These are phyloP conservation scores for Pistacia integerrima DNA, from an alignment of 345 rosid genomes.

Conservation along the genomic window DNA sequence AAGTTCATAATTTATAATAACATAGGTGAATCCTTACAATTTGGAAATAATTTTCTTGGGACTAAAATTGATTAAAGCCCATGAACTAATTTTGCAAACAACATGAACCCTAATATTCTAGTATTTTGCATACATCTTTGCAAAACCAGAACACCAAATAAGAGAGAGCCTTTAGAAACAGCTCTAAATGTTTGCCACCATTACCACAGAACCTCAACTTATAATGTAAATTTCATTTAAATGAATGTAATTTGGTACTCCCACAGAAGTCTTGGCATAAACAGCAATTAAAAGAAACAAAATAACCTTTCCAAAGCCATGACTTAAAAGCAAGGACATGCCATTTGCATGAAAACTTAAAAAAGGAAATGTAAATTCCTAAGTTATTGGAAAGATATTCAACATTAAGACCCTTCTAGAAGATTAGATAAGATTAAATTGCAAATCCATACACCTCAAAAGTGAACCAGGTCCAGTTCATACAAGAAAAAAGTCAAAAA, in stretches of 20 bases:
- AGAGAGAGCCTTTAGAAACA: too few relatives aligned
- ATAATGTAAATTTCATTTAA: background rate
- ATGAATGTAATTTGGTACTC: background rate
- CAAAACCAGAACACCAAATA: background rate
- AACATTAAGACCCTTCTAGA: background rate
- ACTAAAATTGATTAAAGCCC: background rate
- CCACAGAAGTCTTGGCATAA: background rate
- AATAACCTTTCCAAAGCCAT: background rate
- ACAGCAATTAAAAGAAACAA: background rate
- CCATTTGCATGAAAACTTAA: background rate
- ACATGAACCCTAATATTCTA: background rate
- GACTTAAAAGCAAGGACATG: background rate
- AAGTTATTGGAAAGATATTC: background rate
- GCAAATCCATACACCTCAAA: background rate
- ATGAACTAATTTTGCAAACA: background rate
- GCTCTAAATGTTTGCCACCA: background rate
- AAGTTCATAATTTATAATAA: background rate
- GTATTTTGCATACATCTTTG: background rate
- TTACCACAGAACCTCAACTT: conserved; percentile 1
- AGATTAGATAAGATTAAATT: background rate
- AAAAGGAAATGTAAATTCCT: background rate
- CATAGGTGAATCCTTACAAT: background rate
- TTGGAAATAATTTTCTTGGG: background rate
- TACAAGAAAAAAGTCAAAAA: background rate
- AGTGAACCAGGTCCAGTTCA: background rate